These are phyloP conservation scores for Talaromyces rugulosus DNA, from an alignment of 2,329 filamentous ascomycete species.

Conservation along the genomic window DNA sequence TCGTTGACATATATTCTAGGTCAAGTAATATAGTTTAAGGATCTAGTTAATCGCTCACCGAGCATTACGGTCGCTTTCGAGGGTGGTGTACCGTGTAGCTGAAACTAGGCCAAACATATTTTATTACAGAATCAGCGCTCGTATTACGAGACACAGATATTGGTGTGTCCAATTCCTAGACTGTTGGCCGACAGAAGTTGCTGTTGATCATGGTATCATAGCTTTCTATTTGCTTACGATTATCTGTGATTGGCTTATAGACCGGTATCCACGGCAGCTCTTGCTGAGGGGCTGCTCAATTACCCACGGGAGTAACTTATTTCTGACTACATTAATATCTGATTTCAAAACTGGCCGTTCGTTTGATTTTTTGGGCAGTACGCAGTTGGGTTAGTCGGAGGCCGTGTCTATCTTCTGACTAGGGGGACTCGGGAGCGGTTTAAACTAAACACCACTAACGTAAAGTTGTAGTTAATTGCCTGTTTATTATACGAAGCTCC, in stretches of 20 bases:
- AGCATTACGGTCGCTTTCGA: neutral
- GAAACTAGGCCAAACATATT: neutral
- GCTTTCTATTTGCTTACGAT: neutral
- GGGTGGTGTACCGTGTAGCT: neutral
- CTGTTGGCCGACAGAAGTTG: neutral
- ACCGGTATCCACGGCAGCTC: neutral
- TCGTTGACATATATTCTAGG: neutral
- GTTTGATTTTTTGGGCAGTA: neutral
- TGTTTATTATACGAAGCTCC: neutral
- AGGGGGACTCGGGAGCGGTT: neutral
- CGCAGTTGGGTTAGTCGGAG: neutral
- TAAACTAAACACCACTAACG: neutral
- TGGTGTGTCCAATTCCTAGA: neutral
- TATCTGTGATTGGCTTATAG: neutral
- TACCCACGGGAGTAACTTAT: neutral
- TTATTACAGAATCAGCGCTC: neutral
- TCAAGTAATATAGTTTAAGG: neutral
- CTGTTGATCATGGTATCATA: neutral
- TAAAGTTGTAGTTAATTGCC: neutral
- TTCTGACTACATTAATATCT: neutral
- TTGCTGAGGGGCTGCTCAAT: neutral
- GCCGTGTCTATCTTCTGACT: neutral
- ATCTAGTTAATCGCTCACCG: neutral
- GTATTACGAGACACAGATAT: neutral
- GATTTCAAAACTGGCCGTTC: neutral